Evolutionary conservation across 2,329 filamentous ascomycete species (phyloP).

Genomic region (Cylindrodendrum hubeiense): DNA sequence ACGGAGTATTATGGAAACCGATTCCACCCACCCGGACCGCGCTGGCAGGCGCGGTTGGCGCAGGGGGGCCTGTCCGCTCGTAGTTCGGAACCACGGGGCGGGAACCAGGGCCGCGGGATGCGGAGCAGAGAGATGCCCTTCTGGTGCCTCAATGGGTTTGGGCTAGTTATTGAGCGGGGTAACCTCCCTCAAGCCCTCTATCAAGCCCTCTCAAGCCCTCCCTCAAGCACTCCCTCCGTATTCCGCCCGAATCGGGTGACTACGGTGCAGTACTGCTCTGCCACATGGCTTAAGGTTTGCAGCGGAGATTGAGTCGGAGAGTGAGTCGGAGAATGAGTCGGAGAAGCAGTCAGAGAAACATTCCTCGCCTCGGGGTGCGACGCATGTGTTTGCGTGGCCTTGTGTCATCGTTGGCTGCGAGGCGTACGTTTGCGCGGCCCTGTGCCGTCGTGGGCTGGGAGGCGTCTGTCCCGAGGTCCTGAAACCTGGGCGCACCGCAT

Average conservation of each 20-base stretch:
- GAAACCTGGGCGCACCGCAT: neutral
- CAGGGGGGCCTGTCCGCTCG: constrained; percentile 8
- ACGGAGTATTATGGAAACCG: neutral
- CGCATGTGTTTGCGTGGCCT: too few species aligned
- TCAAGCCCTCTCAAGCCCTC: too few species aligned
- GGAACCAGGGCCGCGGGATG: constrained; percentile 11
- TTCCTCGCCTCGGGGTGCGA: neutral
- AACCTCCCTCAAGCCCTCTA: too few species aligned
- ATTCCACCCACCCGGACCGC: neutral
- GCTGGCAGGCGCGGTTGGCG: constrained; percentile 20
- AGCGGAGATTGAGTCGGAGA: neutral
- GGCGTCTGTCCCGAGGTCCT: neutral
- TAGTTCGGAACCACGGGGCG: constrained; percentile 9
- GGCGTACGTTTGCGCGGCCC: neutral
- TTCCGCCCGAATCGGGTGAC: too few species aligned
- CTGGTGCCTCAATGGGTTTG: neutral
- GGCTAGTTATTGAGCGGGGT: neutral
- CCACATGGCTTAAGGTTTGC: constrained; percentile 5
- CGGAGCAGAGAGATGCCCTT: neutral
- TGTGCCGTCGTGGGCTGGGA: neutral
- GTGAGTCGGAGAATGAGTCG: too few species aligned
- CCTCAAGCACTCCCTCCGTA: too few species aligned
- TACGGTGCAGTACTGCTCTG: neutral
- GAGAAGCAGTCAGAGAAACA: too few species aligned
- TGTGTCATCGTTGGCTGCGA: too few species aligned